These are phyloP conservation scores for Xylariaceae sp. DNA, from an alignment of 2,329 filamentous ascomycete species.

Conservation along the genomic window DNA sequence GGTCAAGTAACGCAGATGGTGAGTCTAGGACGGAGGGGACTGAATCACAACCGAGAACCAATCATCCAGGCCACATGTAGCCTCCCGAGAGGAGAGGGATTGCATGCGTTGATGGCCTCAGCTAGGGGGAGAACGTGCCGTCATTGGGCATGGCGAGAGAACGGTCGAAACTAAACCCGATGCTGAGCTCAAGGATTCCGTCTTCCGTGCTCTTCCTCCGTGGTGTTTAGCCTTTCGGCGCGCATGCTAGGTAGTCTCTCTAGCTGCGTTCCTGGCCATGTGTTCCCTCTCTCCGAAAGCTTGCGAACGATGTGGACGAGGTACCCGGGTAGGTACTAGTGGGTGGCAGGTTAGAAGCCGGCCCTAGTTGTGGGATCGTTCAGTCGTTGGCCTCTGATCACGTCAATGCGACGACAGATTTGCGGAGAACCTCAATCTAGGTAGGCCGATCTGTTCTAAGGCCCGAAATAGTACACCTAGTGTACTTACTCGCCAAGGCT, in stretches of 20 bases:
- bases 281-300: neutral
- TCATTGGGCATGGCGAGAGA: neutral
- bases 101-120: constrained; percentile 7
- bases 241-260: too few species aligned
- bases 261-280: too few species aligned
- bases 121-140: neutral
- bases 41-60: constrained; percentile 19
- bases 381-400: neutral
- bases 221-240: neutral
- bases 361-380: neutral
- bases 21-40: constrained; percentile 3
- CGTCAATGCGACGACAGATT: neutral
- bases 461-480: neutral
- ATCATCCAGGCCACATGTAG: constrained; percentile 29
- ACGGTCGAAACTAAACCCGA: constrained; percentile 1
- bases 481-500: neutral
- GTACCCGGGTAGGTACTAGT: neutral
- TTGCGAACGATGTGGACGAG: neutral
- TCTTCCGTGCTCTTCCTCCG: neutral
- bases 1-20: neutral
- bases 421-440: neutral
- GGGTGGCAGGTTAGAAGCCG: neutral
- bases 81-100: constrained; percentile 2
- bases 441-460: neutral
- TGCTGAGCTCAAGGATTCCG: neutral